Conservation (phyloP, 192 early-diverging fungal genomes). For the Glomus cerebriforme region DNA sequence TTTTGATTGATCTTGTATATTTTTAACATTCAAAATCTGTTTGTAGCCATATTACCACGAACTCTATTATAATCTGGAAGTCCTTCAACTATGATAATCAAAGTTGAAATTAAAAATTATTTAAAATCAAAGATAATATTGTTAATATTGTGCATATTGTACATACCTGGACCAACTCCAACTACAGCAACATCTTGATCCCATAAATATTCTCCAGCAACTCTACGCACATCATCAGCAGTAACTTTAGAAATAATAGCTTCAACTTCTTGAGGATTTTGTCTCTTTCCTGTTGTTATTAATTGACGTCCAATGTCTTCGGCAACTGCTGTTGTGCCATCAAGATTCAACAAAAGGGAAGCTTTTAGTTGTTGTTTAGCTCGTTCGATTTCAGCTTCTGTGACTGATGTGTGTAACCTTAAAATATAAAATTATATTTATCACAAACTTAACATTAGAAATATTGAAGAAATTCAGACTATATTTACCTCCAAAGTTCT, state of each 20-base stretch:
- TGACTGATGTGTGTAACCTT: conserved; percentile 83
- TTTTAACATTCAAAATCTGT: conserved; percentile 57
- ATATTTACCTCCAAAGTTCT: conserved; percentile 65
- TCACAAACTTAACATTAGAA: neutral
- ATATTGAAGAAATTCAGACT: neutral
- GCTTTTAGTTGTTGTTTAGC: conserved; percentile 99
- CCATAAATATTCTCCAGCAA: conserved; percentile 86
- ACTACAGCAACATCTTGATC: conserved; percentile 80
- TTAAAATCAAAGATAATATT: neutral
- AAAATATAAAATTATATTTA: conserved; percentile 35
- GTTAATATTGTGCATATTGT: neutral
- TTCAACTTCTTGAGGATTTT: conserved; percentile 88
- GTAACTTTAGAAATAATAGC: conserved; percentile 82
- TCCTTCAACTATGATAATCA: conserved; percentile 60
- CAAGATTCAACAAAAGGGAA: conserved; percentile 82
- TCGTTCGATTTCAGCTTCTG: conserved; percentile 89
- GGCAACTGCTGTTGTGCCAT: conserved; percentile 92
- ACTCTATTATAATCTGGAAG: conserved; percentile 90
- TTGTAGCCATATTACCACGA: conserved; percentile 83
- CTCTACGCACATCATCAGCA: conserved; percentile 83
- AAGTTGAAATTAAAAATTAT: neutral
- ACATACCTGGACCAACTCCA: conserved; percentile 72
- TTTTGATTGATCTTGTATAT: no score
- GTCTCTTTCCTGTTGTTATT: conserved; percentile 88
- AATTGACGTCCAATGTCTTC: conserved; percentile 99